Evolutionary conservation across 1,284 basidiomycete genomes (phyloP), one percentile per base, ranked within the genome.

Genomic region (Vanrija sp.): DNA sequence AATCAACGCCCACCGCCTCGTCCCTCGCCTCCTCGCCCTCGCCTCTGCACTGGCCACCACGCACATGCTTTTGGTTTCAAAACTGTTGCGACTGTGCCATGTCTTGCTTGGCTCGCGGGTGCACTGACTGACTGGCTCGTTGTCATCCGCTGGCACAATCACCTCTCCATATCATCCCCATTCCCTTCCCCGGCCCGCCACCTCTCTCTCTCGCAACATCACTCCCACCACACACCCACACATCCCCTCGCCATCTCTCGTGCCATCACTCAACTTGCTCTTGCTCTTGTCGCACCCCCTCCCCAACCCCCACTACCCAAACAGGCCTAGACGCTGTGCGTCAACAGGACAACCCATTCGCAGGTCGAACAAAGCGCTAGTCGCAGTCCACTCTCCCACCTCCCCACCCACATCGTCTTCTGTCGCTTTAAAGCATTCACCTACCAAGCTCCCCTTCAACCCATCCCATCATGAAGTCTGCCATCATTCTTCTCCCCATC

Each of bases 321-420:
- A 18, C 38, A 24, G 18, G 25, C 16, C 18, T 20, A 19, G 47
- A 42, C 46, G 42, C 46, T 51, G 36, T 14, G 37, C 54, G 46
- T 48, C 50, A 38, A 38, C 49, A 36, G 23, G 31, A n/a, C 45
- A n/a, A 19, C 7, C n/a, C 12, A 31, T 47, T 56, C 54, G 54
- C 54, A 39, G 54, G 54, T 52, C 54, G 54, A 56, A 51, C n/a
- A 24, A 31, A 45, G 54, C 54, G 54, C 54, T 57, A 53, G 55
- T 44, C 51, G 55, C 54, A 14, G 31, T 31, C 31, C 31, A 42
- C 25, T 25, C 39, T 25, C 42, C 36, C 42, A 31, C 31, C 8
- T 31, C 31, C 31, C 12, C 31, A 27, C 15, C 31, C 31, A 9
- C 31, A 9, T 10, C 31, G 25, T 36, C 14, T 19, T 43, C 22